These are phyloP conservation scores for Coelastrella sp. DNA, from an alignment of 139 green algal genomes.

Conservation along the genomic window DNA sequence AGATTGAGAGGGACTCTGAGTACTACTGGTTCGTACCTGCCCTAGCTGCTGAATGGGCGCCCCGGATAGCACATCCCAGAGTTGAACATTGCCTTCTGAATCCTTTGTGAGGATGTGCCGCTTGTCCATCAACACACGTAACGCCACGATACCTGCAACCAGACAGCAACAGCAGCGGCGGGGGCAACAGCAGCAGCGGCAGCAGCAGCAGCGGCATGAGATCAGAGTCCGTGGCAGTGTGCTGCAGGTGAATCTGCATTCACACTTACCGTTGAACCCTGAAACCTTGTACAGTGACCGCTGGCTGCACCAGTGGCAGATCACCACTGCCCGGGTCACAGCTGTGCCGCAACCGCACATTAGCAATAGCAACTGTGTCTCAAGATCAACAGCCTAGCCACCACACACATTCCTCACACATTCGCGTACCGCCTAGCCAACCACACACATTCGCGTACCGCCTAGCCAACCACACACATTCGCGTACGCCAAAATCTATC, in stretches of 20 bases:
- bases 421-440: background rate
- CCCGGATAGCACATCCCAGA: slow-evolving; percentile 84
- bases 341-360: slow-evolving; percentile 16
- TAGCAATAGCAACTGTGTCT: background rate
- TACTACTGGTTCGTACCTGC: background rate
- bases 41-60: slow-evolving; percentile 45
- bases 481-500: background rate
- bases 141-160: slow-evolving; percentile 4
- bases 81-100: slow-evolving; percentile 62
- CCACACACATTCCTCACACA: too few relatives aligned
- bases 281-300: slow-evolving; percentile 11
- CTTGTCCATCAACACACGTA: slow-evolving; percentile 47
- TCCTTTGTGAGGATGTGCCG: slow-evolving; percentile 85
- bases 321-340: background rate
- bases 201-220: background rate
- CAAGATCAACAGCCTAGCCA: too few relatives aligned
- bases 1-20: too few relatives aligned
- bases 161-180: too few relatives aligned
- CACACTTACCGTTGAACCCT: too few relatives aligned
- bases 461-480: background rate
- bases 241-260: too few relatives aligned
- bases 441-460: background rate
- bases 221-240: too few relatives aligned
- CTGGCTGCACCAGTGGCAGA: background rate
- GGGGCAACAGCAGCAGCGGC: background rate